Conservation (phyloP, 2,329 filamentous ascomycete genomes). For the Monosporascus sp. region DNA sequence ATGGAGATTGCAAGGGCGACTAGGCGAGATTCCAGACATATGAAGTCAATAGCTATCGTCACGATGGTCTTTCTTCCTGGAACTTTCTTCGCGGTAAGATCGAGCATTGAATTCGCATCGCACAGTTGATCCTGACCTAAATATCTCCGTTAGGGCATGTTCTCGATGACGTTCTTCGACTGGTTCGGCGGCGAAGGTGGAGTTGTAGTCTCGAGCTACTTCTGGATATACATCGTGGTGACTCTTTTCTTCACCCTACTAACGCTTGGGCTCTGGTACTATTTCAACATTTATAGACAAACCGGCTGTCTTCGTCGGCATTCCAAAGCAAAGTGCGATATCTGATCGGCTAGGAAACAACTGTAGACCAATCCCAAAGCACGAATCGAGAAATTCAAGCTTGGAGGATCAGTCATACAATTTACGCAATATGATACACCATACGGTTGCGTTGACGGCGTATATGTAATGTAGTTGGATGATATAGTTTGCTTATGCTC, state of each 20-base stretch:
- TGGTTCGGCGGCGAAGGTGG: constrained; percentile 9
- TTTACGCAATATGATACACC: no score
- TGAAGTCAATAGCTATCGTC: constrained; percentile 24
- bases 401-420: no score
- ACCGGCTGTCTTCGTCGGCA: no score
- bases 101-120: no score
- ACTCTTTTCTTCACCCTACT: constrained; percentile 4
- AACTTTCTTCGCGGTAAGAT: constrained; percentile 24
- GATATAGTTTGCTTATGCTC: no score
- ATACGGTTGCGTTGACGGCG: no score
- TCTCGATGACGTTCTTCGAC: constrained; percentile 22
- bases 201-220: constrained; percentile 9
- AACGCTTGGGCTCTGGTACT: constrained; percentile 11
- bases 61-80: constrained; percentile 28
- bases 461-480: no score
- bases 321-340: no score
- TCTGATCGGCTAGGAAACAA: no score
- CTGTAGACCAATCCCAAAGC: no score
- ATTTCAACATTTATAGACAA: not conserved
- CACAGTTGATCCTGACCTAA: no score
- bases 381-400: no score
- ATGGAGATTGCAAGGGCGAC: constrained; percentile 24
- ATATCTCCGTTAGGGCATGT: constrained; percentile 11
- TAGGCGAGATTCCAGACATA: constrained; percentile 21
- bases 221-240: constrained; percentile 18